Evolutionary conservation across 768 basidiomycete genomes (phyloP).

Genomic region (Boletus rex-veris): DNA sequence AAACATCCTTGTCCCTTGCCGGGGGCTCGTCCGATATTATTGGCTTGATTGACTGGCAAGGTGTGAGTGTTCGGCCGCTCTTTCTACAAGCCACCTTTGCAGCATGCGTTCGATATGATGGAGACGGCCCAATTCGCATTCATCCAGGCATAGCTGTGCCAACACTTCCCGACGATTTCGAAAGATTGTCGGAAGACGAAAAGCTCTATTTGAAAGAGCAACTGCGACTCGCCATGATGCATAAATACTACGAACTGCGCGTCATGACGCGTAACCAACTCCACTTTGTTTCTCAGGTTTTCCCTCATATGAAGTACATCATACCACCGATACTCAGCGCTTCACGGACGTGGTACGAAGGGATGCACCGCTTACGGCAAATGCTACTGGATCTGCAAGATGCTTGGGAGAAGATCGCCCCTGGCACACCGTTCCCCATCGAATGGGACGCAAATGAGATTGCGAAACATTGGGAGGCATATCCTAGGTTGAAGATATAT

Average conservation of each 20-base stretch:
- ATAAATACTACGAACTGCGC: no score
- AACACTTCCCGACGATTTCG: no score
- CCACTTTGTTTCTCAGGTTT: background rate
- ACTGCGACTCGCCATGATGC: no score
- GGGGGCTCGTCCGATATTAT: constrained; percentile 1
- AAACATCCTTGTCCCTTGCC: constrained; percentile 6
- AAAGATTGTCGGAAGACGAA: no score
- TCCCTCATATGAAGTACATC: background rate
- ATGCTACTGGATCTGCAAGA: no score
- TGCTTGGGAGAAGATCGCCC: no score
- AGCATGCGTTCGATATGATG: background rate
- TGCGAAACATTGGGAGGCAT: background rate
- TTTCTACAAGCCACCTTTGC: constrained; percentile 11
- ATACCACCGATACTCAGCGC: background rate
- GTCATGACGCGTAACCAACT: no score
- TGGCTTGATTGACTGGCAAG: constrained; percentile 17
- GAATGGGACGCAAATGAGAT: background rate
- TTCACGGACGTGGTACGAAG: constrained; percentile 8
- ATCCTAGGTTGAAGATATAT: background rate
- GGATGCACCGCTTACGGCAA: background rate
- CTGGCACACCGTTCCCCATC: background rate
- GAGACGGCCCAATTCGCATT: background rate
- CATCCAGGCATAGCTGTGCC: no score
- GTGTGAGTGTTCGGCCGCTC: constrained; percentile 9
- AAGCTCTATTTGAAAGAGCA: no score